Conservation (phyloP, 257 asterid species). For the Fraxinus americana region DNA sequence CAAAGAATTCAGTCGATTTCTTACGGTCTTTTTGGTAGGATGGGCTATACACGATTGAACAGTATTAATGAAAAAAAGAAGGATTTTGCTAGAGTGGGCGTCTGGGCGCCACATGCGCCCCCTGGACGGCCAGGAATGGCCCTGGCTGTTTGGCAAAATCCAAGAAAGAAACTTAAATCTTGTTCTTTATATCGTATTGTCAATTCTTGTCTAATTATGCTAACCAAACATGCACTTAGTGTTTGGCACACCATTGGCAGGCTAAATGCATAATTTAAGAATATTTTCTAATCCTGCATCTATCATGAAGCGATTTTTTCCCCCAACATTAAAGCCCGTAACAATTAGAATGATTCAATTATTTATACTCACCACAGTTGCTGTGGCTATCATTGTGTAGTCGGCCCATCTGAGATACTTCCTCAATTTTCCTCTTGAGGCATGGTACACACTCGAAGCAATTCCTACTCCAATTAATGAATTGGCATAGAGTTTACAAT, state of each 20-base stretch:
- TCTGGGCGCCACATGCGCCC: no score
- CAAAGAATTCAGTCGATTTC: not conserved
- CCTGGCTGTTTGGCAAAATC: no score
- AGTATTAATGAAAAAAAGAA: no score
- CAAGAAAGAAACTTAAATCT: no score
- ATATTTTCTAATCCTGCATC: not conserved
- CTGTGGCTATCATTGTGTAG: slow-evolving; percentile 96
- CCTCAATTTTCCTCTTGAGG: slow-evolving; percentile 74
- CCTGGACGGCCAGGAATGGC: no score
- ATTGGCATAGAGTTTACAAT: slow-evolving; percentile 78
- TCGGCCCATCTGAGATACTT: slow-evolving; percentile 98
- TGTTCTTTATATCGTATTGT: not conserved
- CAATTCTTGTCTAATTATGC: not conserved
- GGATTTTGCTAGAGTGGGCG: no score
- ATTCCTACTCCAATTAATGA: slow-evolving; percentile 92
- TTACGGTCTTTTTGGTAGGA: not conserved
- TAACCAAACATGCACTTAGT: not conserved
- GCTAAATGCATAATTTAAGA: no score
- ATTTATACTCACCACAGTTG: slow-evolving; percentile 66
- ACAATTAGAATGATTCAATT: not conserved
- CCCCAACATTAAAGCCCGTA: not conserved
- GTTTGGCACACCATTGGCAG: no score
- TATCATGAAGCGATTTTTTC: not conserved
- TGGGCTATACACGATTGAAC: not conserved
- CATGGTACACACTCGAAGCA: slow-evolving; percentile 78